Percentiles rank a stretch among this genome's conserved stretches.
Evolutionary conservation across 257 asterid genomes (phyloP).

Genomic region (Petunia axillaris): DNA sequence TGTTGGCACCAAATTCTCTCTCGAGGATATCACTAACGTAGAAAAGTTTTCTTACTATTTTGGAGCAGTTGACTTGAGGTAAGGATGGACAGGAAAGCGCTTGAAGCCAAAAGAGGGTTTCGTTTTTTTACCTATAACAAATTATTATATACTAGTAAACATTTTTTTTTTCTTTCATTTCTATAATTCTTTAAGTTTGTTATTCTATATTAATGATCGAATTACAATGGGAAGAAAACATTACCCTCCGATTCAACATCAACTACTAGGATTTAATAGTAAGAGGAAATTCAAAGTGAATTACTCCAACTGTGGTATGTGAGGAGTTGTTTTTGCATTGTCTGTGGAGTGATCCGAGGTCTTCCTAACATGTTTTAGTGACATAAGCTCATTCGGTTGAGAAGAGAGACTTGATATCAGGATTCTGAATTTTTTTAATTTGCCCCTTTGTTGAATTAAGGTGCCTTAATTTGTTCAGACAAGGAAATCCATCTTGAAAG

Average conservation of each 20-base stretch:
- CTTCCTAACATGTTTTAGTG: slow-evolving; percentile 15
- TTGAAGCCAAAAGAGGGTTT: background rate
- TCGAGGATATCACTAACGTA: slow-evolving; percentile 58
- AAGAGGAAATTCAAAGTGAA: background rate
- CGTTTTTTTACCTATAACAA: background rate
- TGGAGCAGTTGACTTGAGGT: slow-evolving; percentile 83
- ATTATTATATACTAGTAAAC: background rate
- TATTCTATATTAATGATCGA: background rate
- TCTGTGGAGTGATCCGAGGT: background rate
- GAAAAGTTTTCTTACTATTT: slow-evolving; percentile 70
- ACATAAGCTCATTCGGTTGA: background rate
- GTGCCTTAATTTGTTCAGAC: background rate
- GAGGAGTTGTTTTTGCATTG: background rate
- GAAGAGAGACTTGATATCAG: slow-evolving; percentile 1
- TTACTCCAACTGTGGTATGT: background rate
- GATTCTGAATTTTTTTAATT: background rate
- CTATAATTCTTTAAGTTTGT: background rate
- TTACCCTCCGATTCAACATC: background rate
- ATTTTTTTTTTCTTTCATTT: background rate
- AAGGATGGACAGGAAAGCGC: slow-evolving; percentile 24
- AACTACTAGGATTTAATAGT: background rate
- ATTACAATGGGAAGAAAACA: background rate
- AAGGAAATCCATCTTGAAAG: slow-evolving; percentile 10
- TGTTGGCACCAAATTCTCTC: slow-evolving; percentile 56
- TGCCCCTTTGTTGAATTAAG: background rate